Evolutionary conservation across 805 yeast species (phyloP), one percentile per base, ranked within the genome.

Genomic region (Lipomyces kockii): DNA sequence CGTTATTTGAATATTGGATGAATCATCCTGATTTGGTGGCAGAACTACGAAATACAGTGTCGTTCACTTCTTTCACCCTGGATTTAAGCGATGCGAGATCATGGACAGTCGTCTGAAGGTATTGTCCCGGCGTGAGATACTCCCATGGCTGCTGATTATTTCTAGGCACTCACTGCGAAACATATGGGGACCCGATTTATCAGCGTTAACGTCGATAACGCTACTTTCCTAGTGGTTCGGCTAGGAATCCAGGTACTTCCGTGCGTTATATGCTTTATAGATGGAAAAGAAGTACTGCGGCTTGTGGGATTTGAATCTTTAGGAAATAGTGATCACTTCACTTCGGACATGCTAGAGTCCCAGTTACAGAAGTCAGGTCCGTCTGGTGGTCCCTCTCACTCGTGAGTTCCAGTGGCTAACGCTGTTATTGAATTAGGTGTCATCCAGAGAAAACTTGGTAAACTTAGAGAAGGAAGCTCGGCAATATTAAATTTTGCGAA

Each of bases 211-310:
- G 97, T 90, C 0, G 84, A 81, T 46, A 79, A 83, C 51, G 89
- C 93, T 0, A 92, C 96, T 2, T 91, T 91, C 74, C 79, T 92
- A 57, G 91, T 87, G 3, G 78, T 86, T 1, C 87, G 86, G 74
- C 81, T 92, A 52, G 79, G 81, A 2, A 82, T 92, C 60, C 85
- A 88, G 74, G 87, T 89, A 11, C 80, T 91, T 4, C 97, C 97
- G 0, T 88, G 87, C 71, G 87, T 91, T 1, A 77, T 89, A 1
- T 80, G 86, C 8, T 91, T 88, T 74, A 79, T 78, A 12, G 79
- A 83, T 49, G 93, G 93, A 0, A 77, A 82, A 56, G 94, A 90
- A 72, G 75, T 80, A 3, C 82, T 83, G 14, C 78, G 91, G 68
- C 74, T 90, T 4, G 83, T 90, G 4, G 97, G 97, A 5, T 88